These are phyloP conservation scores for Fusarium chlamydosporum DNA, from an alignment of 2,329 filamentous ascomycete genomes.

Conservation along the genomic window DNA sequence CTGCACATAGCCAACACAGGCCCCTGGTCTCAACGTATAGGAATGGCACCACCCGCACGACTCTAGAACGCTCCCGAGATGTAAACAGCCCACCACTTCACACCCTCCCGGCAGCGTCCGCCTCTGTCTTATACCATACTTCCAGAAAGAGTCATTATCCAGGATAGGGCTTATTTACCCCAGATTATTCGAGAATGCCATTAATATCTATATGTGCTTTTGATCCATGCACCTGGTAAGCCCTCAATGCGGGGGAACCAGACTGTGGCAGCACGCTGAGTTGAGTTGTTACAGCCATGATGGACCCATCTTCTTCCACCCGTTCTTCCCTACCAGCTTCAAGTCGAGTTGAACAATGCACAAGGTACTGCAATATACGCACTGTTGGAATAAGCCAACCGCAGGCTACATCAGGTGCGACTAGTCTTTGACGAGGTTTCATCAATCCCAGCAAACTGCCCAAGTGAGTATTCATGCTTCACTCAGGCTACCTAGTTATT, in stretches of 20 bases:
- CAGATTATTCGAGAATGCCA: conserved; percentile 39
- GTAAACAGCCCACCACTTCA: conserved; percentile 40
- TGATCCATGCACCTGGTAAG: neutral
- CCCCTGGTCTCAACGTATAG: conserved; percentile 5
- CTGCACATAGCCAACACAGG: conserved; percentile 1
- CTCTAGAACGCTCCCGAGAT: conserved; percentile 42
- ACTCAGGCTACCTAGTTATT: neutral
- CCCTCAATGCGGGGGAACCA: conserved; percentile 28
- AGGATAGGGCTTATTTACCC: conserved; percentile 32
- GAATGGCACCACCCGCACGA: conserved; percentile 46
- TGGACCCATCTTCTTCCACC: too few relatives aligned
- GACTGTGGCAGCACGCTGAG: conserved; percentile 20
- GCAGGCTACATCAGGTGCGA: too few relatives aligned
- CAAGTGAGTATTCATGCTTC: neutral
- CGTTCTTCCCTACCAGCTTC: too few relatives aligned
- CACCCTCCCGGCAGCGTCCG: conserved; percentile 37
- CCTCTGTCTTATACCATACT: neutral
- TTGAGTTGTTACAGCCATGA: neutral
- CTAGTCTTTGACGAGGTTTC: too few relatives aligned
- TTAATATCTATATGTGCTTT: conserved; percentile 11
- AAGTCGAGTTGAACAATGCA: too few relatives aligned
- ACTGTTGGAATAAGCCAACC: too few relatives aligned
- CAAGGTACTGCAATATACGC: too few relatives aligned
- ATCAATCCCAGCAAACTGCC: neutral
- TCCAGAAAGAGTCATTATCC: neutral